A percentile compares a stretch with the other conserved stretches of the same genome.
phyloP scores from a whole-genome alignment of 768 basidiomycete species.

The Tephrocybe rancida region DNA sequence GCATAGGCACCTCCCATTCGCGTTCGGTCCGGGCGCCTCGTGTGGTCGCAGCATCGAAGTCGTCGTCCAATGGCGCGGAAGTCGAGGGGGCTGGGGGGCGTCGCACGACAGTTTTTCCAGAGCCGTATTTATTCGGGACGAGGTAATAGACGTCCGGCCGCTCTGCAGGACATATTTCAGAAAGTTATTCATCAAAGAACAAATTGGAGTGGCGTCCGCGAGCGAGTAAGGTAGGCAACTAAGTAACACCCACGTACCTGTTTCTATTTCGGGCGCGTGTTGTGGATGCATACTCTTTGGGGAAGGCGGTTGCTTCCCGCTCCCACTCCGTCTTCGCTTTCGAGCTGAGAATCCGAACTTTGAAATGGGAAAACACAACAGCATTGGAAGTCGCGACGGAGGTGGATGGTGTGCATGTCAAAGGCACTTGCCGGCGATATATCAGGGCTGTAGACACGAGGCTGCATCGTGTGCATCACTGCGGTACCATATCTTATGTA shows the following conservation, averaged over 20 bases:
- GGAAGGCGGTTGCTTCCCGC: not conserved
- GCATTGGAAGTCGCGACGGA: slow-evolving; percentile 27
- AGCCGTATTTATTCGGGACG: slow-evolving; percentile 39
- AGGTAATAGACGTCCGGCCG: slow-evolving; percentile 40
- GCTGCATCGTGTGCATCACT: slow-evolving; percentile 37
- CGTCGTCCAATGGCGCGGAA: slow-evolving; percentile 39
- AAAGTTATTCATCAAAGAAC: not conserved
- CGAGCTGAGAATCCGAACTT: slow-evolving; percentile 14
- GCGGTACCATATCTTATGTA: slow-evolving; percentile 21
- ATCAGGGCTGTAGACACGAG: slow-evolving; percentile 33
- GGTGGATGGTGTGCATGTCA: slow-evolving; percentile 23
- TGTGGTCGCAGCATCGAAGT: slow-evolving; percentile 40
- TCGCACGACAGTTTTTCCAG: slow-evolving; percentile 36
- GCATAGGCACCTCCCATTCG: slow-evolving; percentile 21
- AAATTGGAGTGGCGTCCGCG: not conserved
- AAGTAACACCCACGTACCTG: slow-evolving; percentile 13
- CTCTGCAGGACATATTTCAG: slow-evolving; percentile 21
- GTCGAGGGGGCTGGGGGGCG: slow-evolving; percentile 37
- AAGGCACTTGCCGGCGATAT: slow-evolving; percentile 15
- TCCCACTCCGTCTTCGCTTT: slow-evolving; percentile 9
- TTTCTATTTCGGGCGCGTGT: slow-evolving; percentile 5
- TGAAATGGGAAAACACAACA: slow-evolving; percentile 28
- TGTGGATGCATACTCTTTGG: slow-evolving; percentile 17
- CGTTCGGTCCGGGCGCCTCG: slow-evolving; percentile 24
- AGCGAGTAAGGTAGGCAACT: not conserved